Evolutionary conservation across 306 rosid species (phyloP), one percentile per base, ranked within the genome.

Genomic region (Vigna unguiculata): DNA sequence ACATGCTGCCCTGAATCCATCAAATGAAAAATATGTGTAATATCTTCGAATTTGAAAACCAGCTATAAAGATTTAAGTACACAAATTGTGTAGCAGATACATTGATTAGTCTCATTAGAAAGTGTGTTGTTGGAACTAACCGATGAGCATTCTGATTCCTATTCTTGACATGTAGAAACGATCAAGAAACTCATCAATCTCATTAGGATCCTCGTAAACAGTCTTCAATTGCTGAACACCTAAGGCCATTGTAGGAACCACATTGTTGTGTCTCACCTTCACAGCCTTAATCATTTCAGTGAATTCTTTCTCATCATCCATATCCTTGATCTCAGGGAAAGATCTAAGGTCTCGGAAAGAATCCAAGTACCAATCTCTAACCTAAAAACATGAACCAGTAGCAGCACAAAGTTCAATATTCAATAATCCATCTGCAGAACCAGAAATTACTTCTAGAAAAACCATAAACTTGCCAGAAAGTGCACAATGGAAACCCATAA

Each of bases 91-190:
- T 2, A 21, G 4, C 59, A 28, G 61, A 32, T 38, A 53, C 25
- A 74, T 32, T 48, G 58, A 36, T 2, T 10, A 83, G 46, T 34
- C 52, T 16, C 28, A 46, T 43, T 48, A 76, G 69, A 73, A 2
- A 36, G 13, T 55, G 13, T 78, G 52, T 32, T 46, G 2, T 22
- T 1, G 16, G 30, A 84, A 74, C 85, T 67, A 62, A 95, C 98
- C 97, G 16, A 95, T 95, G 17, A 95, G 97, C 99, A 95, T 92
- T 5, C 97, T 97, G 70, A 95, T 92, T 81, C 99, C 99, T 64
- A 95, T 95, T 85, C 99, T 88, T 9, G 99, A 92, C 99, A 32
- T 70, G 92, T 95, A 95, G 77, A 95, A 92, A 52, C 97, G 96
- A 72, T 95, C 99, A 66, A 95, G 85, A 80, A 95, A 95, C 64